Evolutionary conservation across 495 filamentous ascomycete species (phyloP), one percentile per base, ranked within the genome.

Genomic region (Polyplosphaeria fusca): DNA sequence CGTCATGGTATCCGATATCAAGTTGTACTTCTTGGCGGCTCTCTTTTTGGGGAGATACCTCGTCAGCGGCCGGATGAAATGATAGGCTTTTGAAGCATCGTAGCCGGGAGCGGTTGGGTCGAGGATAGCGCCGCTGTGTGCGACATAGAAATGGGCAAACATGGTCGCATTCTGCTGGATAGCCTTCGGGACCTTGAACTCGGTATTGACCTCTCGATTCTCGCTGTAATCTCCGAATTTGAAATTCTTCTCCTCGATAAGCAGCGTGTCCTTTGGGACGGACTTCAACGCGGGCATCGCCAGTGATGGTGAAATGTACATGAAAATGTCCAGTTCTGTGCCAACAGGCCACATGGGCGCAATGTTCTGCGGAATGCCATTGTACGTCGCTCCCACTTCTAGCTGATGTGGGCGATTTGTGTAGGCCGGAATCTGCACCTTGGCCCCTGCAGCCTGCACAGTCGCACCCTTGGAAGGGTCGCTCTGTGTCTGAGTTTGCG

Each of bases 1-100:
- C 35, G 86, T 84, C 9, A 82, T 73, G 0, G 69, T 65, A 35
- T 71, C 74, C n/a, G 80, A 76, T 28, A 98, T 77, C 23, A 98
- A 75, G 61, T 88, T 97, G 67, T 90, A 86, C n/a, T 87, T 89
- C 79, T 98, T 97, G 61, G 76, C 75, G 28, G 83, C 78, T 74
- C 94, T 96, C 78, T 95, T 97, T 79, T 93, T 95, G 20, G 86
- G 79, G 24, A 94, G 78, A 67, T 95, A 89, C 68, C 93, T 85
- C 12, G 89, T 97, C 66, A 98, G 71, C 2, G 92, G 87, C 38
- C 88, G 86, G 45, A 83, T 74, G 67, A 94, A 95, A 68, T 95
- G 86, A 56, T 87, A 86, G 3, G 93, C 90, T 42, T 80, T 84
- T 2, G 76, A 76, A 0, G 81, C 72, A 66, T 93, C 88, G 69